Conservation (phyloP, 2,329 filamentous ascomycete species). For the Penicillium crustosum region DNA sequence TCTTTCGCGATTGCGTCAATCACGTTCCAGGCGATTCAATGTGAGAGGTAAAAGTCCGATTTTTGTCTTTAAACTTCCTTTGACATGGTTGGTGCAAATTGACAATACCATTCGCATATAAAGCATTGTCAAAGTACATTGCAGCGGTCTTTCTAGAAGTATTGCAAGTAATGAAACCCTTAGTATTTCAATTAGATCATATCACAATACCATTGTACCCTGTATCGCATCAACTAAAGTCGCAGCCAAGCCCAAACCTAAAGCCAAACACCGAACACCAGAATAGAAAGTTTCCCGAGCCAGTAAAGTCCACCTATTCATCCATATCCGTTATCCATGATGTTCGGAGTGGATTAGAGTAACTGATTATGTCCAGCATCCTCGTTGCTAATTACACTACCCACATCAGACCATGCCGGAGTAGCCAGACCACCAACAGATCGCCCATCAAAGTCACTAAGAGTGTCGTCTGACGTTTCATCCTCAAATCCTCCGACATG, state of each 20-base stretch:
- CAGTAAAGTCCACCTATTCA: not conserved
- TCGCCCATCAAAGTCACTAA: slow-evolving; percentile 40
- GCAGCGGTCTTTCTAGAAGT: not conserved
- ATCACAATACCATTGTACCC: not conserved
- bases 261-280: not conserved
- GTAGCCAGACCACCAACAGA: slow-evolving; percentile 36
- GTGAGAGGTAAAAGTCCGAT: not conserved
- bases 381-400: slow-evolving; percentile 45
- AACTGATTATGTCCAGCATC: slow-evolving; percentile 33
- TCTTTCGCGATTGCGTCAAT: not conserved
- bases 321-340: not conserved
- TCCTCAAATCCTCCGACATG: slow-evolving; percentile 39
- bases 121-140: not conserved
- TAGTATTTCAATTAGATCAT: not conserved
- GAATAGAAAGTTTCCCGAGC: not conserved
- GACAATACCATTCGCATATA: not conserved
- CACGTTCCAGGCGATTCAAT: not conserved
- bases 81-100: not conserved
- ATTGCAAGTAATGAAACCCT: not conserved
- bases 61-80: not conserved
- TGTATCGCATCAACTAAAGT: not conserved
- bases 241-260: not conserved
- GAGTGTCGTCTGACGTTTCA: slow-evolving; percentile 37
- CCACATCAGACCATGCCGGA: slow-evolving; percentile 47
- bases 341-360: slow-evolving; percentile 12